A percentile compares a stretch with the other conserved stretches of the same genome.
These are phyloP conservation scores for Sclerotinia trifoliorum DNA, from an alignment of 2,329 filamentous ascomycete genomes.

Conservation along the genomic window DNA sequence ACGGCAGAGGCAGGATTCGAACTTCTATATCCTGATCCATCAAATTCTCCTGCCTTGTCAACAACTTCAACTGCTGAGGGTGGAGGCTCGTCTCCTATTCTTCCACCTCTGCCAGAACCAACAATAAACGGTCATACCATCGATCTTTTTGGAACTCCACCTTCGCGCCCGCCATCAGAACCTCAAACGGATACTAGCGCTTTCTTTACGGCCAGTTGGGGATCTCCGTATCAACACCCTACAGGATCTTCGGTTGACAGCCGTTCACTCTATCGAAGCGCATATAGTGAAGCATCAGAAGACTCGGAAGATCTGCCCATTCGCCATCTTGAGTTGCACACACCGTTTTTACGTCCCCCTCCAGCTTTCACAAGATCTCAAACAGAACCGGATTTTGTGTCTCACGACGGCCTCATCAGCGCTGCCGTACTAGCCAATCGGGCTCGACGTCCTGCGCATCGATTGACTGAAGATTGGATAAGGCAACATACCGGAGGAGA, in stretches of 20 bases:
- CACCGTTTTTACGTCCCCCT: constrained; percentile 59
- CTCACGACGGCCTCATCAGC: constrained; percentile 39
- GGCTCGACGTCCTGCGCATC: constrained; percentile 56
- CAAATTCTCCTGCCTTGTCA: constrained; percentile 59
- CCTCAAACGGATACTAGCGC: constrained; percentile 40
- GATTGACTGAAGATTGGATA: constrained; percentile 82
- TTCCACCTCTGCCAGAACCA: constrained; percentile 60
- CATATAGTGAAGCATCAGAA: constrained; percentile 58
- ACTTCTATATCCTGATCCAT: constrained; percentile 35
- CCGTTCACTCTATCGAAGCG: constrained; percentile 28
- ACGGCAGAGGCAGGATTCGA: constrained; percentile 56
- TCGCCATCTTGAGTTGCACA: constrained; percentile 60
- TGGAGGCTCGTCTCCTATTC: constrained; percentile 55
- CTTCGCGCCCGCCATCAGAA: constrained; percentile 37
- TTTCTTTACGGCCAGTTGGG: constrained; percentile 79
- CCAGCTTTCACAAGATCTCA: constrained; percentile 45
- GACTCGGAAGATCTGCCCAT: constrained; percentile 59
- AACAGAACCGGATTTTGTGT: constrained; percentile 42
- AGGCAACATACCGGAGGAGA: constrained; percentile 75
- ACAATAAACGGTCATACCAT: constrained; percentile 55
- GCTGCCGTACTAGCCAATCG: constrained; percentile 64
- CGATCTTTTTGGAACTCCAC: constrained; percentile 54
- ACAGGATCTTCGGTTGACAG: constrained; percentile 36
- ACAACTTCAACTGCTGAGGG: constrained; percentile 61
- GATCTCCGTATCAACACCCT: constrained; percentile 78